These are phyloP conservation scores for Pleurotus platypus DNA, from an alignment of 768 basidiomycete species.

Conservation along the genomic window DNA sequence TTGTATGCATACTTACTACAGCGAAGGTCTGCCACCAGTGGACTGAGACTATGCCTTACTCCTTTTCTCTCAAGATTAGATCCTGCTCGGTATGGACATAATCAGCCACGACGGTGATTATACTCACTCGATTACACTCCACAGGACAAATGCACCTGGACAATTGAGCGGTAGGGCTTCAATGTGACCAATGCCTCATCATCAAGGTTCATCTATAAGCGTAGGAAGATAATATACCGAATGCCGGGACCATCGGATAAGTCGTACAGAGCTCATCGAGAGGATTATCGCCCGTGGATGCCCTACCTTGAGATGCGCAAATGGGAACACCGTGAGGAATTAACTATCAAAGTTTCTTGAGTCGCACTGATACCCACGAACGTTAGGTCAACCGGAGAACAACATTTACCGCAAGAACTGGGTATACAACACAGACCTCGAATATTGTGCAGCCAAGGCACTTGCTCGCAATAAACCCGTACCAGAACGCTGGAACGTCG, in stretches of 20 bases:
- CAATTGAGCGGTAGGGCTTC: not conserved
- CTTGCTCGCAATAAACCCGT: not conserved
- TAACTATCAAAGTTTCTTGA: not conserved
- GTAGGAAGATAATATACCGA: too few species aligned
- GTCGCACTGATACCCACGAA: not conserved
- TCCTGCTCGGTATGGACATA: not conserved
- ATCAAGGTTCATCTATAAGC: too few species aligned
- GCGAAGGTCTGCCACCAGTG: not conserved
- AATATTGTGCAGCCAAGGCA: not conserved
- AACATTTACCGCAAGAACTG: not conserved
- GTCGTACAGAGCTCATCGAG: not conserved
- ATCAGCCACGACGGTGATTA: too few species aligned
- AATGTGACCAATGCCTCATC: not conserved
- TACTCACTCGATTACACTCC: not conserved
- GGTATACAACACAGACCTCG: not conserved
- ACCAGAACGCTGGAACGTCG: not conserved
- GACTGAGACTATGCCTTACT: not conserved
- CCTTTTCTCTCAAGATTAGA: constrained; percentile 1
- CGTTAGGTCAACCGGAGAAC: not conserved
- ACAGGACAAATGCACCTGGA: not conserved
- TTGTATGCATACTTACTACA: not conserved
- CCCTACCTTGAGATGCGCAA: not conserved
- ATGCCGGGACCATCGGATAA: not conserved
- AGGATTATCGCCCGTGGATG: constrained; percentile 1
- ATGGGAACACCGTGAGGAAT: not conserved